Evolutionary conservation across 495 filamentous ascomycete species (phyloP).

Genomic region (Hyphodiscus hymeniophilus): DNA sequence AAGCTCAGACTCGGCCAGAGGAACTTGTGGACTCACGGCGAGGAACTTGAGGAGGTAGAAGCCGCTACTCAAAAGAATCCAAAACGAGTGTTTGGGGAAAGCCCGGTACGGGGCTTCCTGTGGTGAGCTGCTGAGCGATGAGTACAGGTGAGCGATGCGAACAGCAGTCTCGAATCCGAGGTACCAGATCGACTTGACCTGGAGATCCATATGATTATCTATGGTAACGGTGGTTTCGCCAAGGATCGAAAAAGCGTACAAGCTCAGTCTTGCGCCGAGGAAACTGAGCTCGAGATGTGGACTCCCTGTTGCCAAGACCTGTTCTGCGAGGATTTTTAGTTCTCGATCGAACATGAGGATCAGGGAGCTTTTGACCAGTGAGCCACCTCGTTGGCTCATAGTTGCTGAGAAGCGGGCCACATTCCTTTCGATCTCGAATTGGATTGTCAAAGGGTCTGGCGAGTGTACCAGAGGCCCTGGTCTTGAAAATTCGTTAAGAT

Average conservation of each 20-base stretch:
- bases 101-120: background rate
- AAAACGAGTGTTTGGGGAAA: background rate
- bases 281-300: background rate
- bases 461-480: constrained; percentile 17
- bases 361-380: constrained; percentile 21
- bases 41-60: constrained; percentile 3
- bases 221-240: background rate
- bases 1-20: background rate
- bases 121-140: background rate
- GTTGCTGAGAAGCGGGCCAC: background rate
- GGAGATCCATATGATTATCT: background rate
- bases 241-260: background rate
- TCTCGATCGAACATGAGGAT: constrained; percentile 27
- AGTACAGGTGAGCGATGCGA: background rate
- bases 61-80: background rate
- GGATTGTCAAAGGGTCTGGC: background rate
- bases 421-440: constrained; percentile 19
- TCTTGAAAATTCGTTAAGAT: constrained; percentile 20
- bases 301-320: constrained; percentile 21
- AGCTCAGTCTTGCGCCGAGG: background rate
- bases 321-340: constrained; percentile 21
- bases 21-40: background rate
- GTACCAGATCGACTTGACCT: background rate
- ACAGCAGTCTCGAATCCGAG: background rate
- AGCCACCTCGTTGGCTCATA: background rate